A percentile compares a stretch with the other conserved stretches of the same genome.
phyloP scores from a whole-genome alignment of 2,329 filamentous ascomycete genomes.

The Ascochyta koolunga region DNA sequence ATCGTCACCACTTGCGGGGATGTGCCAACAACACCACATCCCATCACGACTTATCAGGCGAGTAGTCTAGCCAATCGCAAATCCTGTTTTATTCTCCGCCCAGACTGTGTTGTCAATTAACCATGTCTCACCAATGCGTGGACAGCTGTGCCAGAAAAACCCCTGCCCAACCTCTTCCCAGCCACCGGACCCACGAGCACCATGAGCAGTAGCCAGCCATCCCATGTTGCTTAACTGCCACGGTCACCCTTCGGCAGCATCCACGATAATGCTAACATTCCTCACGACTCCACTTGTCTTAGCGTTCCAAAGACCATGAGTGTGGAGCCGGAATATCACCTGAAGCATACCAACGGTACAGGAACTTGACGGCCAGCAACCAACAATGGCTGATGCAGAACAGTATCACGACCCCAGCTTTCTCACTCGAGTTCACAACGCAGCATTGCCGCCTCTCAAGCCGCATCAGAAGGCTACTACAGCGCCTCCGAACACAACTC shows the following conservation, averaged over 20 bases:
- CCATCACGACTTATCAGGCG: slow-evolving; percentile 1
- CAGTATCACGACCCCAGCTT: slow-evolving; percentile 50
- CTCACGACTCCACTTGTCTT: slow-evolving; percentile 36
- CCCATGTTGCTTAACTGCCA: slow-evolving; percentile 21
- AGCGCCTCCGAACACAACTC: slow-evolving; percentile 52
- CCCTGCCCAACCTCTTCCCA: slow-evolving; percentile 38
- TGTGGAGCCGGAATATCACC: slow-evolving; percentile 45
- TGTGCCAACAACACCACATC: slow-evolving; percentile 12
- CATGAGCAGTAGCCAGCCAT: slow-evolving; percentile 28
- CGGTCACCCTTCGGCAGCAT: slow-evolving; percentile 10
- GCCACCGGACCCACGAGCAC: slow-evolving; percentile 23
- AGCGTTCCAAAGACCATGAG: slow-evolving; percentile 42
- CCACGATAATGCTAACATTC: slow-evolving; percentile 34
- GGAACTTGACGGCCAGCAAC: slow-evolving; percentile 1
- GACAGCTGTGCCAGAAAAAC: slow-evolving; percentile 28
- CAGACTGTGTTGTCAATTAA: slow-evolving; percentile 5
- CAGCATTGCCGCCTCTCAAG: slow-evolving; percentile 55
- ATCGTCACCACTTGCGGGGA: slow-evolving; percentile 12
- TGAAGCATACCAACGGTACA: slow-evolving; percentile 51
- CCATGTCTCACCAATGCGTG: slow-evolving; percentile 33
- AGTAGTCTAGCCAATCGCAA: slow-evolving; percentile 9
- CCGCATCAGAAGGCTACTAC: slow-evolving; percentile 59
- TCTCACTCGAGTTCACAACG: slow-evolving; percentile 52
- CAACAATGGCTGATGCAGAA: slow-evolving; percentile 21
- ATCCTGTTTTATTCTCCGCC: slow-evolving; percentile 13